These are phyloP conservation scores for Eucalyptus pauciflora DNA, from an alignment of 345 rosid genomes.

Conservation along the genomic window DNA sequence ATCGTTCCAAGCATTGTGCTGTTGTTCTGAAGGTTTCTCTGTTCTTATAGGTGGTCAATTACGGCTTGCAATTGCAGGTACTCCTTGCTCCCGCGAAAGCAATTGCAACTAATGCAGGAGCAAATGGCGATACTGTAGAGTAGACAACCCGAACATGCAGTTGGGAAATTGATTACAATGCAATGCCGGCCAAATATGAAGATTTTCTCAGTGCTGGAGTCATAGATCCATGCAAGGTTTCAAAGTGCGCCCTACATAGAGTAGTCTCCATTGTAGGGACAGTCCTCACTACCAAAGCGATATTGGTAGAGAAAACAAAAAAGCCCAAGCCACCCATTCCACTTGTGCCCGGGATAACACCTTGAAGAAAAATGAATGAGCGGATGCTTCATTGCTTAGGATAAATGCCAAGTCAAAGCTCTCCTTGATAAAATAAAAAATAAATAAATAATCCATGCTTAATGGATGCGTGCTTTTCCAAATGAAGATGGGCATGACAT, in stretches of 20 bases:
- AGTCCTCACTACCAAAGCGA: constrained; percentile 74
- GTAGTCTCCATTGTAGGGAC: constrained; percentile 74
- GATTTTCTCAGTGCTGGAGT: constrained; percentile 64
- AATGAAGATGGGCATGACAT: not conserved
- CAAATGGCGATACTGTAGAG: constrained; percentile 53
- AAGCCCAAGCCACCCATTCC: constrained; percentile 51
- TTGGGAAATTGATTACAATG: constrained; percentile 71
- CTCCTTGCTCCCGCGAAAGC: constrained; percentile 61
- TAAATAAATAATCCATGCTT: not conserved
- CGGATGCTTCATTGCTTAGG: not conserved
- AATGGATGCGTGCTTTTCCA: not conserved
- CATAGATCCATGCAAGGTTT: constrained; percentile 65
- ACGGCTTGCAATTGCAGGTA: constrained; percentile 67
- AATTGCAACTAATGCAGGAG: constrained; percentile 66
- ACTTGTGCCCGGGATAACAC: constrained; percentile 56
- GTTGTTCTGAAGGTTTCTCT: not conserved
- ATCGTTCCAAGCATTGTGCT: not conserved
- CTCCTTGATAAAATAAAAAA: not conserved
- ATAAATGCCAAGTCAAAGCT: not conserved
- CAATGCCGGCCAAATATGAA: constrained; percentile 55
- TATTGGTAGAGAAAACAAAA: constrained; percentile 52
- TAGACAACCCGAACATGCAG: constrained; percentile 41
- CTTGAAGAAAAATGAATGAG: not conserved
- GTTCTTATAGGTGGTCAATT: constrained; percentile 22
- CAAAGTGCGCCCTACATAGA: constrained; percentile 67